Base-by-base conservation (phyloP, 306 rosid species). In the Inga laurina region DNA sequence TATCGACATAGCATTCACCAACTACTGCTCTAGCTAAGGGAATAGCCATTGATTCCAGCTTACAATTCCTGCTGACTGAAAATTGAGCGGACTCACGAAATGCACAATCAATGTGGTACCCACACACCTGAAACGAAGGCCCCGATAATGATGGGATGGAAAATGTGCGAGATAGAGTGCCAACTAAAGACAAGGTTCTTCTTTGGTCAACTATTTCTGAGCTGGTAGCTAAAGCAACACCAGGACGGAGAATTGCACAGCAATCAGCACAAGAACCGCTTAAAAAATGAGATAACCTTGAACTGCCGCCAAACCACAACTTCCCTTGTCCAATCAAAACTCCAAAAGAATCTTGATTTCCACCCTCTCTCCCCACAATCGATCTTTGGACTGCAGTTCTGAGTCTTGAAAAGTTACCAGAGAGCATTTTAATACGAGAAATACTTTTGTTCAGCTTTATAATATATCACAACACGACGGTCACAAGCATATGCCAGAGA, bases 401-500 rank as follows among this genome's bases (percentile, higher is more conserved):
- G 34, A 94, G 61, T 80, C 88, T 89, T 10, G 90, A 92, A 82
- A 91, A 86, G 82, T 88, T 78, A 79, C 85, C 71, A 15, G 97
- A 88, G 84, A 97, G 95, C 99, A 97, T 97, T 81, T 92, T 93
- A 92, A 76, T 86, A 74, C 82, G 78, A 81, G 39, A 83, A 80
- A 48, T 73, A 72, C 78, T 80, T 74, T 37, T 72, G 84, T 79
- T 82, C 88, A 66, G 76, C 45, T 51, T 79, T 73, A 76, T 74
- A 72, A 75, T 34, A 45, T 71, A 87, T 75, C 79, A 86, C 78
- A 81, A 65, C 84, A 54, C 80, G 71, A 76, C 51, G 70, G 41
- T 46, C 75, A 81, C 87, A 87, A 56, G 82, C 43, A 79, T 54
- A 79, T 30, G 72, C 88, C 80, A 84, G 61, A 88, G 76, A 67